A percentile compares a stretch with the other conserved stretches of the same genome.
phyloP scores from a whole-genome alignment of 306 rosid species.

The Ormosia emarginata region DNA sequence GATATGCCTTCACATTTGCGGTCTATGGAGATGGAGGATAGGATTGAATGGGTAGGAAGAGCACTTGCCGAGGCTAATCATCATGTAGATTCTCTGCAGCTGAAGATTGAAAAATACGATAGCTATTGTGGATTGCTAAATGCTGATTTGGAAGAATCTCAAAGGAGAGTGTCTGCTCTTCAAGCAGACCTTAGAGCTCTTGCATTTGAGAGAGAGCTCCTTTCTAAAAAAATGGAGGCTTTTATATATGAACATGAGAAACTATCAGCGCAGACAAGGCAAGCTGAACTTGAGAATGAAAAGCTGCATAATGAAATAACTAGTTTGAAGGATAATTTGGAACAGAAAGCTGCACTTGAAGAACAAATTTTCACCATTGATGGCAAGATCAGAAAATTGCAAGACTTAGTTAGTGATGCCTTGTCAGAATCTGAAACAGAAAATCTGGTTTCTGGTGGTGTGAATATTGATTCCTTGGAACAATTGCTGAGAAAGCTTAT shows the following conservation, averaged over 20 bases:
- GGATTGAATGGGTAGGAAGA: slow-evolving; percentile 77
- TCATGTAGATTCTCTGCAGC: slow-evolving; percentile 62
- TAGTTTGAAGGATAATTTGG: slow-evolving; percentile 50
- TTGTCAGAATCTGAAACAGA: slow-evolving; percentile 46
- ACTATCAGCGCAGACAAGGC: slow-evolving; percentile 39
- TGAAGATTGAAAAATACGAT: slow-evolving; percentile 70
- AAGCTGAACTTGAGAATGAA: slow-evolving; percentile 61
- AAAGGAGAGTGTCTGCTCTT: slow-evolving; percentile 50
- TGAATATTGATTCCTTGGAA: slow-evolving; percentile 65
- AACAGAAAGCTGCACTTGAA: slow-evolving; percentile 43
- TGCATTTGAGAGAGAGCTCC: slow-evolving; percentile 51
- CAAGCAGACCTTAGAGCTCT: slow-evolving; percentile 53
- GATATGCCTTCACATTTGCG: slow-evolving; percentile 80
- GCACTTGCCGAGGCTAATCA: slow-evolving; percentile 67
- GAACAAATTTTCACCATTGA: slow-evolving; percentile 42
- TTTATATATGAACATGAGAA: slow-evolving; percentile 51
- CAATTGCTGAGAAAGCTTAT: slow-evolving; percentile 62
- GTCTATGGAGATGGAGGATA: slow-evolving; percentile 75
- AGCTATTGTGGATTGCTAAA: slow-evolving; percentile 58
- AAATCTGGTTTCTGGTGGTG: slow-evolving; percentile 46
- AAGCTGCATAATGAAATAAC: slow-evolving; percentile 50
- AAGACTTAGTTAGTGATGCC: slow-evolving; percentile 52
- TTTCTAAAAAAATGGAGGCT: slow-evolving; percentile 57
- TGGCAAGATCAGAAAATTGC: slow-evolving; percentile 57
- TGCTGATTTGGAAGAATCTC: slow-evolving; percentile 78